Conservation (phyloP, 257 asterid species). For the Gynochthodes officinalis region DNA sequence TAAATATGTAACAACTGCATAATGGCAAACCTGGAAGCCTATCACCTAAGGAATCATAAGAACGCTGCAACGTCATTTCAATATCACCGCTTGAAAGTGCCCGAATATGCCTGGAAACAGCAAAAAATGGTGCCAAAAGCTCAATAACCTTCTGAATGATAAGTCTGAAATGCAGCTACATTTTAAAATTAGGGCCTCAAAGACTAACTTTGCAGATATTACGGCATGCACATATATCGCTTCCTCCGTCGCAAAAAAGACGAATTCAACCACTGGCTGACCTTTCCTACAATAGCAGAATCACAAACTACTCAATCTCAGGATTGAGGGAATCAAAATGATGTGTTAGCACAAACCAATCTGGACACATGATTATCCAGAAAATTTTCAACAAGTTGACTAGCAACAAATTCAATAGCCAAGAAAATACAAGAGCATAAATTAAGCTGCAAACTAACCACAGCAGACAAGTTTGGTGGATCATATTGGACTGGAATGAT, state of each 20-base stretch:
- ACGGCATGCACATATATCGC: constrained; percentile 89
- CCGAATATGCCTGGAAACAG: constrained; percentile 69
- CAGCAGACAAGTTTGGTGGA: background rate
- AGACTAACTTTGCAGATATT: constrained; percentile 78
- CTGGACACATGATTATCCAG: constrained; percentile 1
- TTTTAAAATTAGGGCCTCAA: constrained; percentile 7
- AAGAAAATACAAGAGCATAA: background rate
- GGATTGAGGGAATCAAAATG: constrained; percentile 10
- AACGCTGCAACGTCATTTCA: constrained; percentile 59
- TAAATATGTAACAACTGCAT: background rate
- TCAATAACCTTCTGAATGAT: constrained; percentile 5
- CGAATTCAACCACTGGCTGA: constrained; percentile 90
- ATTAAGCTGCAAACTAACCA: background rate
- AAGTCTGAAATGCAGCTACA: constrained; percentile 15
- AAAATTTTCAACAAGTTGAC: background rate
- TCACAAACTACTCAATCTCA: constrained; percentile 18
- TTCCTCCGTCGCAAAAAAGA: constrained; percentile 93
- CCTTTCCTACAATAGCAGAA: constrained; percentile 73
- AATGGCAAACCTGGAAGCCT: constrained; percentile 61
- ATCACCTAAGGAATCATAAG: constrained; percentile 40
- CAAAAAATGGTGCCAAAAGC: constrained; percentile 13
- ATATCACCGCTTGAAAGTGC: constrained; percentile 80
- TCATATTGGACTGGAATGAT: too few species aligned
- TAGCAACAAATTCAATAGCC: background rate
- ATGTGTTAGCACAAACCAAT: background rate